Evolutionary conservation across 192 early-diverging fungal species (phyloP).

Genomic region (Entomortierella parvispora): DNA sequence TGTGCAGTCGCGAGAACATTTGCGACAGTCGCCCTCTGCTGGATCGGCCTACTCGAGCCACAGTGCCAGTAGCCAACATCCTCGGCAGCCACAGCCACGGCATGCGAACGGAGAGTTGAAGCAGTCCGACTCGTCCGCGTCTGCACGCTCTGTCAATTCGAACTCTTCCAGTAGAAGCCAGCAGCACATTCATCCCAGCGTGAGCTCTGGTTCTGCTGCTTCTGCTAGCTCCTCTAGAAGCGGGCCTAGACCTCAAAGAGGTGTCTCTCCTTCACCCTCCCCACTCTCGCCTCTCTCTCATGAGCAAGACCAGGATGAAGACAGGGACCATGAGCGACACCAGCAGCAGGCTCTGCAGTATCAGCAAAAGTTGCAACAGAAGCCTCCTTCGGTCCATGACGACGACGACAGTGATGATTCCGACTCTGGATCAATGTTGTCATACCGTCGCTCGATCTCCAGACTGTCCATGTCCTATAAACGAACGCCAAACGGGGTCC

Average conservation of each 20-base stretch:
- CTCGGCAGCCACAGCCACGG: slow-evolving; percentile 6
- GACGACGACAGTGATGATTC: slow-evolving; percentile 41
- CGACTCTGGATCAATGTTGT: slow-evolving; percentile 44
- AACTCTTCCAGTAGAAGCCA: slow-evolving; percentile 14
- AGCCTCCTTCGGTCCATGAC: slow-evolving; percentile 26
- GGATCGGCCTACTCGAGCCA: slow-evolving; percentile 22
- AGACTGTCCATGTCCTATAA: slow-evolving; percentile 47
- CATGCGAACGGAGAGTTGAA: slow-evolving; percentile 25
- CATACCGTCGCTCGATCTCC: slow-evolving; percentile 37
- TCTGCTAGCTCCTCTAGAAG: slow-evolving; percentile 3
- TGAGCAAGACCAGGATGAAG: slow-evolving; percentile 9
- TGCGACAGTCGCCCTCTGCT: slow-evolving; percentile 34
- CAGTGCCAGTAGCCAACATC: neutral
- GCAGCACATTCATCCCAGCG: slow-evolving; percentile 6
- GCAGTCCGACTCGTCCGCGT: slow-evolving; percentile 30
- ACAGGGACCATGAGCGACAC: slow-evolving; percentile 19
- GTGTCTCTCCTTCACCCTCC: neutral
- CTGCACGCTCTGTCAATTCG: slow-evolving; percentile 14
- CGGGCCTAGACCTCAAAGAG: slow-evolving; percentile 1
- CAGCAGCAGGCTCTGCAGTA: slow-evolving; percentile 33
- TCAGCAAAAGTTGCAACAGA: slow-evolving; percentile 47
- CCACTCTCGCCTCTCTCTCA: slow-evolving; percentile 12
- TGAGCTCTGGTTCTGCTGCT: slow-evolving; percentile 22
- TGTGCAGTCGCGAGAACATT: neutral
- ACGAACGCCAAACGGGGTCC: slow-evolving; percentile 18